Conservation (phyloP, 2,329 filamentous ascomycete genomes). For the Pseudogymnoascus sp. region DNA sequence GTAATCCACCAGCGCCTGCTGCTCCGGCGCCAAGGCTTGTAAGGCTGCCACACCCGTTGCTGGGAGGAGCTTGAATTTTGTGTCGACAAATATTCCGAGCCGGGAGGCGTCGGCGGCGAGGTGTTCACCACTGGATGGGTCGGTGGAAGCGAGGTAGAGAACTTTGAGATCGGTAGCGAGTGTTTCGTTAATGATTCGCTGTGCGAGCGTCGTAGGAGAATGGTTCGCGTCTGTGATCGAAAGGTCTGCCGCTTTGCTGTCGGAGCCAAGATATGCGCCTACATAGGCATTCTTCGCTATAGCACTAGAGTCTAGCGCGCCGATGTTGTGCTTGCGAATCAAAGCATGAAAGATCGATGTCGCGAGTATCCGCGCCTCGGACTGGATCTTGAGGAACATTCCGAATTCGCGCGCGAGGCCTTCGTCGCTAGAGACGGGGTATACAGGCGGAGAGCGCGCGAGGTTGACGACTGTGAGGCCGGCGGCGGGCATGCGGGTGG, state of each 20-base stretch:
- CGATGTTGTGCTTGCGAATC: constrained; percentile 21
- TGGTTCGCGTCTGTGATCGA: constrained; percentile 10
- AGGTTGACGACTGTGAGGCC: constrained; percentile 8
- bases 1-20: constrained; percentile 41
- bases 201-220: constrained; percentile 28
- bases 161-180: constrained; percentile 23
- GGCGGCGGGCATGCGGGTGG: not conserved
- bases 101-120: constrained; percentile 31
- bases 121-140: constrained; percentile 28
- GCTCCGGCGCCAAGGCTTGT: constrained; percentile 35
- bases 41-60: constrained; percentile 28
- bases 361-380: constrained; percentile 24
- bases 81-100: constrained; percentile 31
- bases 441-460: constrained; percentile 31
- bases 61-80: constrained; percentile 36
- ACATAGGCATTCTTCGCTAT: constrained; percentile 19
- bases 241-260: constrained; percentile 20
- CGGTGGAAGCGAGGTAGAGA: constrained; percentile 37
- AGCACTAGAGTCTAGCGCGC: constrained; percentile 22
- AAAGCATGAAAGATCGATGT: constrained; percentile 28
- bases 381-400: constrained; percentile 29
- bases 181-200: constrained; percentile 29
- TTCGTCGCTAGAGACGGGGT: constrained; percentile 30
- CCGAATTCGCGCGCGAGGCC: constrained; percentile 32
- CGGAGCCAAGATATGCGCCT: constrained; percentile 32